Evolutionary conservation across 345 rosid genomes (phyloP).

Genomic region (Aquilaria yunnanensis): DNA sequence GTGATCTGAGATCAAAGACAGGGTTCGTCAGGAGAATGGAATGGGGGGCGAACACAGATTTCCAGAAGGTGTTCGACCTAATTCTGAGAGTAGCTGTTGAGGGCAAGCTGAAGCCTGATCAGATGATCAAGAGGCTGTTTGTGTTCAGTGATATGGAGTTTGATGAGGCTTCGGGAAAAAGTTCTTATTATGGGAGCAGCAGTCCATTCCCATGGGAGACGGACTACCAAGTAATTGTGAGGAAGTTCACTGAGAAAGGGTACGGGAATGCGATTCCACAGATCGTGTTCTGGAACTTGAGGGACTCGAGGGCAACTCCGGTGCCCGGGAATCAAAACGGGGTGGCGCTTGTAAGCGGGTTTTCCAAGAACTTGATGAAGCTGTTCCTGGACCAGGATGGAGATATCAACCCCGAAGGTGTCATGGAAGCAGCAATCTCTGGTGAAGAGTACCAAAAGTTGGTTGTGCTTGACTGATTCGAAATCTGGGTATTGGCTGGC

Average conservation of each 20-base stretch:
- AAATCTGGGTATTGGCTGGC: too few species aligned
- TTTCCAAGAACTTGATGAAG: conserved; percentile 39
- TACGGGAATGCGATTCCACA: conserved; percentile 34
- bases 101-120: conserved; percentile 32
- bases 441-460: conserved; percentile 27
- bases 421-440: conserved; percentile 35
- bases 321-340: conserved; percentile 25
- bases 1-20: conserved; percentile 26
- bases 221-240: conserved; percentile 32
- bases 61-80: conserved; percentile 46
- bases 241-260: conserved; percentile 40
- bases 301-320: conserved; percentile 24
- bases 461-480: conserved; percentile 23
- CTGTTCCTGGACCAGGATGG: conserved; percentile 32
- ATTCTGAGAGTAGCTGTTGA: conserved; percentile 28
- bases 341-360: conserved; percentile 38
- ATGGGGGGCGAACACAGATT: conserved; percentile 32
- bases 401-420: conserved; percentile 16
- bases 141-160: conserved; percentile 74
- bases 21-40: conserved; percentile 26
- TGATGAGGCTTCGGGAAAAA: conserved; percentile 18
- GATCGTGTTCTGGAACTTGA: conserved; percentile 41
- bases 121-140: conserved; percentile 54
- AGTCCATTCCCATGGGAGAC: conserved; percentile 34
- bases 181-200: neutral